Percentiles rank a stretch among this genome's conserved stretches.
Conservation (phyloP, 805 yeast species). For the Pichia nakasei region DNA sequence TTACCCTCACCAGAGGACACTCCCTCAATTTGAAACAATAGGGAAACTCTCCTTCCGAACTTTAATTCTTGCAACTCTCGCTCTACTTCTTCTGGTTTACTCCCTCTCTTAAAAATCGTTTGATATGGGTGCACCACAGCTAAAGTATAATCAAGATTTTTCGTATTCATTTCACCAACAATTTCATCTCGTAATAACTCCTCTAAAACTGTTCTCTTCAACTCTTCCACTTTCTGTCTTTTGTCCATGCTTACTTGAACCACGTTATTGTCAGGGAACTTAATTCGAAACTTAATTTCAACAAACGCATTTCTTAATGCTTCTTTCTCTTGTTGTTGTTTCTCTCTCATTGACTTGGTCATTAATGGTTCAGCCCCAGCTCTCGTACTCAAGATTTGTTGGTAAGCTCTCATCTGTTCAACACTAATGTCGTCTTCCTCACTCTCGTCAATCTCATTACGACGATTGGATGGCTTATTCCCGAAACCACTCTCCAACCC, state of each 20-base stretch:
- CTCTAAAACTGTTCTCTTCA: slow-evolving; percentile 14
- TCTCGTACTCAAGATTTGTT: slow-evolving; percentile 35
- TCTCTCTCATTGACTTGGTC: slow-evolving; percentile 17
- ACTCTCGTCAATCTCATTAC: not conserved
- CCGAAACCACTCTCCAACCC: not conserved
- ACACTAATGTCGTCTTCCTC: slow-evolving; percentile 33
- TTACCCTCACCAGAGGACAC: not conserved
- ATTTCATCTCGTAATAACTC: slow-evolving; percentile 26
- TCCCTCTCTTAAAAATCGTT: not conserved
- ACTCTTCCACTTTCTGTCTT: slow-evolving; percentile 29
- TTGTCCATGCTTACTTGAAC: slow-evolving; percentile 44
- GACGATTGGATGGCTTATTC: too few relatives aligned
- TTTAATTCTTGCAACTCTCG: slow-evolving; percentile 29
- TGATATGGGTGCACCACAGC: not conserved
- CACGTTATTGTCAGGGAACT: slow-evolving; percentile 48
- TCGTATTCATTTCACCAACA: too few relatives aligned
- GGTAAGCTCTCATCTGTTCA: slow-evolving; percentile 46
- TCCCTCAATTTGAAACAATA: slow-evolving; percentile 13
- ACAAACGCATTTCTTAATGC: slow-evolving; percentile 6
- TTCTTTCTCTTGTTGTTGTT: slow-evolving; percentile 17
- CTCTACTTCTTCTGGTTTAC: not conserved
- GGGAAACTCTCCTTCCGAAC: slow-evolving; percentile 31
- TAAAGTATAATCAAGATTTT: not conserved
- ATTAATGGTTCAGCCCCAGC: slow-evolving; percentile 30
- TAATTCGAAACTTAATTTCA: slow-evolving; percentile 29